Evolutionary conservation across 208 protist genomes (phyloP).

Genomic region (Borovskyia barvae): DNA sequence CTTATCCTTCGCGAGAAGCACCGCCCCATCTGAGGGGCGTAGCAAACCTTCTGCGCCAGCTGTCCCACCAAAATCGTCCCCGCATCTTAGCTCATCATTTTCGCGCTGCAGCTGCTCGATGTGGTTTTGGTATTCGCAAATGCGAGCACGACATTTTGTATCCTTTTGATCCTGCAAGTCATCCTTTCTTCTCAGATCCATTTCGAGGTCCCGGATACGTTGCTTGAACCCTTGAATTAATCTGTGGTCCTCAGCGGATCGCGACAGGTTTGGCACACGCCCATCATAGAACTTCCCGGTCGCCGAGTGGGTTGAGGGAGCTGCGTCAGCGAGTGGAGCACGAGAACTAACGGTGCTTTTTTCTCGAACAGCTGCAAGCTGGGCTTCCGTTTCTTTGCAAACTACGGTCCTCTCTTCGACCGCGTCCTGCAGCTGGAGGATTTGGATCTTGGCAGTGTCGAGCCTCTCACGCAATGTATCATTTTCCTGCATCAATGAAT

Average conservation of each 20-base stretch:
- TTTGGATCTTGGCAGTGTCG: conserved; percentile 30
- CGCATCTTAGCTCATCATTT: conserved; percentile 28
- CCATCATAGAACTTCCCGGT: conserved; percentile 7
- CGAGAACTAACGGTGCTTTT: not conserved
- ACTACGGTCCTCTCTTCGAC: conserved; percentile 38
- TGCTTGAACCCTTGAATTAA: conserved; percentile 8
- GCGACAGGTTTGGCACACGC: not conserved
- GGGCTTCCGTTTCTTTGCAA: conserved; percentile 52
- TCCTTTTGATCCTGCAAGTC: conserved; percentile 30
- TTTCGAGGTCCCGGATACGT: conserved; percentile 20
- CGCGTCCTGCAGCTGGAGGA: conserved; percentile 29
- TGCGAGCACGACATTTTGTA: conserved; percentile 12
- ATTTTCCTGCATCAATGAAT: conserved; percentile 27
- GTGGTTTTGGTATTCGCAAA: conserved; percentile 40
- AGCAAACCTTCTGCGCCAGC: not conserved
- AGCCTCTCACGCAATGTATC: conserved; percentile 45
- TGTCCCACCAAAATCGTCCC: not conserved
- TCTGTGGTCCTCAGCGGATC: not conserved
- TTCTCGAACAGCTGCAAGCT: conserved; percentile 31
- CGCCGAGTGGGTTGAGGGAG: conserved; percentile 3
- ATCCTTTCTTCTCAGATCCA: conserved; percentile 8
- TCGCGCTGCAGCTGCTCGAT: conserved; percentile 47
- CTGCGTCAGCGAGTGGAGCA: not conserved
- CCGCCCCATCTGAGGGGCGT: conserved; percentile 14
- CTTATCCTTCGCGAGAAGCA: conserved; percentile 67